phyloP scores from a whole-genome alignment of 176 grass and related monocot species.

The Dendrocalamus sinicus region DNA sequence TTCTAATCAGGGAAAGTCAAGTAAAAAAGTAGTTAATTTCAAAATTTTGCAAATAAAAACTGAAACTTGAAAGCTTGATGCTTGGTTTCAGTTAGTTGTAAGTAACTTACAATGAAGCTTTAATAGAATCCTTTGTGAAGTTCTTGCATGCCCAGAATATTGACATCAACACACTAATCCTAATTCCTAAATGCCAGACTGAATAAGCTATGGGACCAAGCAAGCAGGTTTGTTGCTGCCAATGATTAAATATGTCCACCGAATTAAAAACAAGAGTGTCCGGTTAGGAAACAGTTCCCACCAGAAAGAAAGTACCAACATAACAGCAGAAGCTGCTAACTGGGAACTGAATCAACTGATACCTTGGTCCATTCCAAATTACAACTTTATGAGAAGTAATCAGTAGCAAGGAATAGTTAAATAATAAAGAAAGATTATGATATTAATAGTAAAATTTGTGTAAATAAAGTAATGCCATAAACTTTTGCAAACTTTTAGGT shows the following conservation, averaged over 20 bases:
- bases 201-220: conserved; percentile 17
- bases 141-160: conserved; percentile 8
- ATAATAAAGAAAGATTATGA: conserved; percentile 1
- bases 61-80: conserved; percentile 13
- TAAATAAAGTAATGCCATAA: conserved; percentile 9
- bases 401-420: neutral
- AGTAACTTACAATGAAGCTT: neutral
- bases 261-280: neutral
- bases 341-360: neutral
- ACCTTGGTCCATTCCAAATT: conserved; percentile 1
- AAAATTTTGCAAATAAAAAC: conserved; percentile 6
- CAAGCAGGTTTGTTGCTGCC: conserved; percentile 13
- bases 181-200: conserved; percentile 8
- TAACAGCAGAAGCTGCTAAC: conserved; percentile 1
- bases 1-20: neutral
- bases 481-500: conserved; percentile 2
- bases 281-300: neutral
- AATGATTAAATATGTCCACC: neutral
- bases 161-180: neutral
- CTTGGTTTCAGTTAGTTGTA: neutral
- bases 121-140: neutral
- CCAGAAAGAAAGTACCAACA: conserved; percentile 13
- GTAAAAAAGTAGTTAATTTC: conserved; percentile 1
- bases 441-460: neutral
- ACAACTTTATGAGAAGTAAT: neutral